Percentiles rank a stretch among this genome's conserved stretches.
phyloP scores from a whole-genome alignment of 106 monocot species.

The Vanilla planifolia region DNA sequence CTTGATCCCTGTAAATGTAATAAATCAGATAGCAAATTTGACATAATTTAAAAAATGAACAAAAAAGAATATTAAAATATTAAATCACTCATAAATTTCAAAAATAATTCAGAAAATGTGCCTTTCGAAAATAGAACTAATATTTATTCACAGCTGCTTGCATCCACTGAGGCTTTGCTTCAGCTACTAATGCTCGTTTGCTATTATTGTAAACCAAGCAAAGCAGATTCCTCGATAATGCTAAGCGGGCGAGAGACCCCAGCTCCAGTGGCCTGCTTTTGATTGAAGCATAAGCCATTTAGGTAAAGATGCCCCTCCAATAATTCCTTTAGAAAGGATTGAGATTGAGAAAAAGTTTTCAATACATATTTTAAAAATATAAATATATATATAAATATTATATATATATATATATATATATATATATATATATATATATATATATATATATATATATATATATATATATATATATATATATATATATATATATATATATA shows the following conservation, averaged over 20 bases:
- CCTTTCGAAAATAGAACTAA: neutral
- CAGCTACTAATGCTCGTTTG: no score
- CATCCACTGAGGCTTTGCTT: neutral
- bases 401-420: no score
- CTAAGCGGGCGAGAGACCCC: neutral
- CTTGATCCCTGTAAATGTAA: no score
- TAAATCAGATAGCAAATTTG: neutral
- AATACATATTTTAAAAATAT: no score
- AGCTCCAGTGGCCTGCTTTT: neutral
- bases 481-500: no score
- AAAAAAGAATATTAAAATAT: neutral
- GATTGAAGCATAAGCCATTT: neutral
- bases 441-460: no score
- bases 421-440: no score
- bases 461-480: no score
- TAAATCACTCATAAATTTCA: neutral
- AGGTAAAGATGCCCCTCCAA: neutral
- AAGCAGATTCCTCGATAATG: slow-evolving; percentile 5
- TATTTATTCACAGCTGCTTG: slow-evolving; percentile 1
- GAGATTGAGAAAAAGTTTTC: no score
- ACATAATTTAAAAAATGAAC: neutral
- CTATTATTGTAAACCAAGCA: neutral
- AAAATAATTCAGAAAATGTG: neutral
- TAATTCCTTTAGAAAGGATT: neutral
- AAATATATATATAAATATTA: no score